These are phyloP conservation scores for Pseudocohnilembus persalinus DNA, from an alignment of 169 alveolate genomes.

Conservation along the genomic window DNA sequence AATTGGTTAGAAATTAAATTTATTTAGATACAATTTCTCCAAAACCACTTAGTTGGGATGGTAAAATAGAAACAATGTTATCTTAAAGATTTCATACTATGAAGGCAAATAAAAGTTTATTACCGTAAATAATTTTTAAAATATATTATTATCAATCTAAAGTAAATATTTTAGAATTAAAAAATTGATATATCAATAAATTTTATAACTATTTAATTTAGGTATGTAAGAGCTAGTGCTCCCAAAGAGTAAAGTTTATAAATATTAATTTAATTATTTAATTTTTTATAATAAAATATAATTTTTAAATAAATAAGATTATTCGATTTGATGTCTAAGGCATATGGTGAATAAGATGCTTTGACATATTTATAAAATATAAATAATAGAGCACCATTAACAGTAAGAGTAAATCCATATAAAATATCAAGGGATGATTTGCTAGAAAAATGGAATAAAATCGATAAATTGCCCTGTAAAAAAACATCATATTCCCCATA, in stretches of 20 bases:
- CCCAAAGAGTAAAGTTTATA: conserved; percentile 50
- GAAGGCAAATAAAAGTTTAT: not conserved
- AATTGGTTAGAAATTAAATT: conserved; percentile 50
- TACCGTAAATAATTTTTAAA: conserved; percentile 12
- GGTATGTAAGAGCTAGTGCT: conserved; percentile 56
- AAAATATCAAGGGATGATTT: conserved; percentile 57
- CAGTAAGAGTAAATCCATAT: conserved; percentile 64
- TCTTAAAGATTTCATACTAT: conserved; percentile 31
- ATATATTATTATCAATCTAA: too few species aligned
- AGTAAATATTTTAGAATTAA: conserved; percentile 21
- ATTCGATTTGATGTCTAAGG: conserved; percentile 42
- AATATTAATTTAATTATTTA: not conserved
- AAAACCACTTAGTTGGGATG: conserved; percentile 57
- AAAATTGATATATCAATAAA: conserved; percentile 34
- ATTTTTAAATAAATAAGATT: conserved; percentile 13
- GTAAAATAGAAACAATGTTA: conserved; percentile 45
- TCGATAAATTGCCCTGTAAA: conserved; percentile 68
- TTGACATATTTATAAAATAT: conserved; percentile 37
- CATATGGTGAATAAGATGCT: conserved; percentile 64
- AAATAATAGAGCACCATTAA: conserved; percentile 56
- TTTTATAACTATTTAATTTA: conserved; percentile 3
- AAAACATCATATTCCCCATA: conserved; percentile 84
- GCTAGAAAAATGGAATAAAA: conserved; percentile 35
- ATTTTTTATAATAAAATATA: not conserved
- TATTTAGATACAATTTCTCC: conserved; percentile 49